Conservation (phyloP, 371 early-diverging fungal species). For the Mucor indicus region DNA sequence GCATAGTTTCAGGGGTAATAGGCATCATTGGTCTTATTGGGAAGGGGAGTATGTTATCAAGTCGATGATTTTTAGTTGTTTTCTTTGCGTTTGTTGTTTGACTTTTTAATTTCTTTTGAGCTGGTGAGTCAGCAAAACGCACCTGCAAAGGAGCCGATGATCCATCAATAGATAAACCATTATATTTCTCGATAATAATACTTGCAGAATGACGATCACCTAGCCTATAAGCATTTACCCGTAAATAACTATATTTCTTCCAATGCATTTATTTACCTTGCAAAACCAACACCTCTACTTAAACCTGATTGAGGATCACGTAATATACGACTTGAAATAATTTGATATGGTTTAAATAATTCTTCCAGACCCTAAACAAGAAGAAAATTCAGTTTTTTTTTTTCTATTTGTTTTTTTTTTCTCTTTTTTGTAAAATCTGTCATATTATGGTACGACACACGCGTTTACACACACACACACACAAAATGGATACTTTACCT, state of each 20-base stretch:
- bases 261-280: slow-evolving; percentile 38
- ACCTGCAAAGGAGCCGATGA: slow-evolving; percentile 69
- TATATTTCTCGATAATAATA: slow-evolving; percentile 65
- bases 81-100: slow-evolving; percentile 43
- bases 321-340: slow-evolving; percentile 72
- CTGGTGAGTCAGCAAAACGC: slow-evolving; percentile 78
- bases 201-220: slow-evolving; percentile 65
- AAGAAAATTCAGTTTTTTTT: too few species aligned
- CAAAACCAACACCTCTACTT: slow-evolving; percentile 80
- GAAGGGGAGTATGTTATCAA: slow-evolving; percentile 27
- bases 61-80: slow-evolving; percentile 17
- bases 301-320: slow-evolving; percentile 54
- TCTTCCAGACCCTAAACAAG: slow-evolving; percentile 54
- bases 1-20: slow-evolving; percentile 48
- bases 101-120: slow-evolving; percentile 75
- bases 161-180: slow-evolving; percentile 58
- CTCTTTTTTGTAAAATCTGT: too few species aligned
- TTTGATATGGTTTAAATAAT: slow-evolving; percentile 59
- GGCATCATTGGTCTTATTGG: slow-evolving; percentile 37
- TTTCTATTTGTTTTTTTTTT: too few species aligned
- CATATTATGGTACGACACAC: too few species aligned
- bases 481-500: slow-evolving; percentile 38
- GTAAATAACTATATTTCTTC: background rate
- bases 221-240: too few species aligned
- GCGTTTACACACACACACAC: too few species aligned